phyloP scores from a whole-genome alignment of 495 filamentous ascomycete genomes.

The Hypoxylon intermedium region DNA sequence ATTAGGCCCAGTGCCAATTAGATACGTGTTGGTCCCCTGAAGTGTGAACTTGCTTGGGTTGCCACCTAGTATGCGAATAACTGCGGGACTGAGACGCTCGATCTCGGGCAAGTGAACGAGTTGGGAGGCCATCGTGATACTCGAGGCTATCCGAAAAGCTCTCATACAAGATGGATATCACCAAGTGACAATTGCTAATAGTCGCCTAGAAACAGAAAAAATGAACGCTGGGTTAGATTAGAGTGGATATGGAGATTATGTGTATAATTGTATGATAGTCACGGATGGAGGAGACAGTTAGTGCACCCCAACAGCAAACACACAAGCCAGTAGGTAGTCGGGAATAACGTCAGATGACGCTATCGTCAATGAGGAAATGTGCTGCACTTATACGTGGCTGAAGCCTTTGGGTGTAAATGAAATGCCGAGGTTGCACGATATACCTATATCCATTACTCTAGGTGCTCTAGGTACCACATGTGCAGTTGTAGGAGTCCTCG shows the following conservation, averaged over 20 bases:
- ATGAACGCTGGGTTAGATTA: not conserved
- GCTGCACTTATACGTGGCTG: no score
- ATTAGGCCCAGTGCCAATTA: slow-evolving; percentile 71
- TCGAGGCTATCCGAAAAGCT: slow-evolving; percentile 31
- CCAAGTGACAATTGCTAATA: not conserved
- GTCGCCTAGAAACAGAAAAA: no score
- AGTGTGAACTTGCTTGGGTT: slow-evolving; percentile 77
- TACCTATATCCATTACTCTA: no score
- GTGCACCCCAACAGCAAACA: no score
- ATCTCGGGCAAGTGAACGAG: slow-evolving; percentile 65
- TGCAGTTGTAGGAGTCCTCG: not conserved
- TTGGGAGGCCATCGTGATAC: slow-evolving; percentile 44
- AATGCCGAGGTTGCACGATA: slow-evolving; percentile 22
- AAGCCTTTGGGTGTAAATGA: slow-evolving; percentile 9
- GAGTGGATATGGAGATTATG: no score
- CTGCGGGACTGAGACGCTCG: slow-evolving; percentile 67
- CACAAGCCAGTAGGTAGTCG: not conserved
- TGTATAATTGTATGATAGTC: no score
- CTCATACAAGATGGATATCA: slow-evolving; percentile 14
- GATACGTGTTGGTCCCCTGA: slow-evolving; percentile 82
- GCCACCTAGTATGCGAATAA: slow-evolving; percentile 78
- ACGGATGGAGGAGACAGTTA: no score
- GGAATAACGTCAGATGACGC: slow-evolving; percentile 21
- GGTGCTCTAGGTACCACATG: not conserved
- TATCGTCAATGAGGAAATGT: slow-evolving; percentile 10